A percentile compares a stretch with the other conserved stretches of the same genome.
Evolutionary conservation across 345 rosid species (phyloP).

Genomic region (Gossypium raimondii): DNA sequence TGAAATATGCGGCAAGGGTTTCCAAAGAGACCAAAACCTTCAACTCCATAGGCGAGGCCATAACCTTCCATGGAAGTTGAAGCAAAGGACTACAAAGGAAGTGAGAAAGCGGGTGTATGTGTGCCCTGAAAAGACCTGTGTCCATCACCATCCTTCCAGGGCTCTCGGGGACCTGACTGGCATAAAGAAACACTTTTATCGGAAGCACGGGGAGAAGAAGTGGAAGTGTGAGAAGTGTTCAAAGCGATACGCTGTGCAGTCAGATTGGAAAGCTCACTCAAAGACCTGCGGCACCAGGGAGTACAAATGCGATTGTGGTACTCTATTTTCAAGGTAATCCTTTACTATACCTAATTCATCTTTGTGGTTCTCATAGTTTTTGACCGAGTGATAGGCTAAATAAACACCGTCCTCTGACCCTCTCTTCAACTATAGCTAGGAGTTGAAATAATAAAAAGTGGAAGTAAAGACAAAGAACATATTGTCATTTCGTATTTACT

Average conservation of each 20-base stretch:
- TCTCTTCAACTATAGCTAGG: neutral
- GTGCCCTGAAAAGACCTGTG: slow-evolving; percentile 87
- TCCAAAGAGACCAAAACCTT: slow-evolving; percentile 94
- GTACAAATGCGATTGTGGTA: slow-evolving; percentile 94
- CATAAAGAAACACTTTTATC: slow-evolving; percentile 88
- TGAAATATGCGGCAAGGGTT: slow-evolving; percentile 94
- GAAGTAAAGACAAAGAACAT: neutral
- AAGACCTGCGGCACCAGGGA: slow-evolving; percentile 97
- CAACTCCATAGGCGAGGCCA: slow-evolving; percentile 95
- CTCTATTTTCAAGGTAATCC: slow-evolving; percentile 75
- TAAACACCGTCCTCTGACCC: neutral
- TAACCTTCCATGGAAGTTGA: slow-evolving; percentile 97
- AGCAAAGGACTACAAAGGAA: slow-evolving; percentile 88
- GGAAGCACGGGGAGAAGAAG: slow-evolving; percentile 97
- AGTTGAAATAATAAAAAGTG: neutral
- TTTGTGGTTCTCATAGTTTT: slow-evolving; percentile 16
- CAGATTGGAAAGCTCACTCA: slow-evolving; percentile 98
- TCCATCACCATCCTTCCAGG: slow-evolving; percentile 84
- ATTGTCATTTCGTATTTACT: too few species aligned
- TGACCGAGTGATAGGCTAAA: neutral
- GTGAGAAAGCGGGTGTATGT: slow-evolving; percentile 78
- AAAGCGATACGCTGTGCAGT: slow-evolving; percentile 92
- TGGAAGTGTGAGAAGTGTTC: slow-evolving; percentile 97
- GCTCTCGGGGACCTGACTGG: slow-evolving; percentile 98
- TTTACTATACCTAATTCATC: slow-evolving; percentile 3